These are phyloP conservation scores for Drosera capensis DNA, from an alignment of 148 eudicot genomes.

Conservation along the genomic window DNA sequence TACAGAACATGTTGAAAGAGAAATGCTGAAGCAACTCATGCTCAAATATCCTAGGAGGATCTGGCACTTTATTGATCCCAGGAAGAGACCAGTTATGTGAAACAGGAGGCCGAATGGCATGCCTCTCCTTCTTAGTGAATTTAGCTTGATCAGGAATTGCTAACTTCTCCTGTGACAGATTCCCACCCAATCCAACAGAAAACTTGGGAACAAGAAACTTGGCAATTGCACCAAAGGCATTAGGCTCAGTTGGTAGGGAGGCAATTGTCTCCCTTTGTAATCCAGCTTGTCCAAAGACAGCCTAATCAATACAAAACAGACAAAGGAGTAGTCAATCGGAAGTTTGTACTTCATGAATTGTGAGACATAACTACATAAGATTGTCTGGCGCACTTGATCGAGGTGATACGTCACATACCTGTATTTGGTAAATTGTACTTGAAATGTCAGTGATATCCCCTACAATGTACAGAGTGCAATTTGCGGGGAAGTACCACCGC, in stretches of 20 bases:
- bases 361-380: too few species aligned
- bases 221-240: slow-evolving; percentile 97
- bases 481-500: slow-evolving; percentile 98
- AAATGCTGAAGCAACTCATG: slow-evolving; percentile 96
- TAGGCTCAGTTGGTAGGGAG: slow-evolving; percentile 40
- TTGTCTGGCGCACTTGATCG: too few species aligned
- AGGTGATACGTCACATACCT: slow-evolving; percentile 35
- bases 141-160: slow-evolving; percentile 48
- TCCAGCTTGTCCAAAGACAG: slow-evolving; percentile 69
- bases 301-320: slow-evolving; percentile 23
- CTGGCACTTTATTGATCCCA: slow-evolving; percentile 24
- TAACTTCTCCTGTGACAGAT: slow-evolving; percentile 49
- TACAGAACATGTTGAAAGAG: slow-evolving; percentile 90
- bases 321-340: too few species aligned
- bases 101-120: slow-evolving; percentile 92
- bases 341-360: too few species aligned
- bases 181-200: slow-evolving; percentile 55
- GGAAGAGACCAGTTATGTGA: slow-evolving; percentile 89
- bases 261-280: slow-evolving; percentile 40
- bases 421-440: slow-evolving; percentile 69
- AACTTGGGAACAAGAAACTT: slow-evolving; percentile 93
- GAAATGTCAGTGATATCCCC: slow-evolving; percentile 85
- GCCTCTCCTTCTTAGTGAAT: slow-evolving; percentile 58
- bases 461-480: slow-evolving; percentile 88
- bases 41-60: slow-evolving; percentile 93